Evolutionary conservation across 257 asterid species (phyloP), one percentile per base, ranked within the genome.

Genomic region (Osmanthus fragrans): DNA sequence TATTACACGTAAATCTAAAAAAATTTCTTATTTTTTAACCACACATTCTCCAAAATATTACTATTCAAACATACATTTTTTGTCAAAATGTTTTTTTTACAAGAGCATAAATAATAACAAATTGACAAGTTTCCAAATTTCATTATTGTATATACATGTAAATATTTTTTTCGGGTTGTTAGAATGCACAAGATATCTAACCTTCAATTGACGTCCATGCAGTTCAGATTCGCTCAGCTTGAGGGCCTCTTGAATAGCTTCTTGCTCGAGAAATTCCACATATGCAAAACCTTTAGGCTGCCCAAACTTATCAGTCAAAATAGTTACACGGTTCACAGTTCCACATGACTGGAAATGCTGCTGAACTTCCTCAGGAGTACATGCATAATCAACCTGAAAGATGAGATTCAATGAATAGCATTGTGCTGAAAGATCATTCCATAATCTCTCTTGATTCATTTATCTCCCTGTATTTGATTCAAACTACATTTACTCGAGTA

Each of bases 251-350:
- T 90, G 97, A 79, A 92, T 74, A 69, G 97, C 96, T 80, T 94
- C 99, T 79, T 81, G 89, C 73, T 94, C 99, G 23, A 94, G 69
- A 73, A 94, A 94, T 80, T 94, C 99, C 39, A 94, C 99, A 69
- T 94, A 94, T 23, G 99, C 97, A 81, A 94, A 94, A 69, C 99
- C 99, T 84, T 94, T 94, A 45, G 99, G 97, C 90, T 94, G 99
- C 76, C 99, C 99, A 82, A 92, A 94, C 83, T 94, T 94, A 83
- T 94, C 99, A 23, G 97, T 91, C 84, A 94, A 85, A 82, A 94
- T 94, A 42, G 99, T 94, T 71, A 94, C 99, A 37, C 99, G 92
- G 65, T 94, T 94, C 27, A 94, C 97, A 0, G 98, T 94, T 72
- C 98, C 98, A 87, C 98, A 92, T 25, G 97, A 58, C 82, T 94